Base-by-base conservation (phyloP, 2,329 filamentous ascomycete species). In the Monilinia vaccinii-corymbosi region DNA sequence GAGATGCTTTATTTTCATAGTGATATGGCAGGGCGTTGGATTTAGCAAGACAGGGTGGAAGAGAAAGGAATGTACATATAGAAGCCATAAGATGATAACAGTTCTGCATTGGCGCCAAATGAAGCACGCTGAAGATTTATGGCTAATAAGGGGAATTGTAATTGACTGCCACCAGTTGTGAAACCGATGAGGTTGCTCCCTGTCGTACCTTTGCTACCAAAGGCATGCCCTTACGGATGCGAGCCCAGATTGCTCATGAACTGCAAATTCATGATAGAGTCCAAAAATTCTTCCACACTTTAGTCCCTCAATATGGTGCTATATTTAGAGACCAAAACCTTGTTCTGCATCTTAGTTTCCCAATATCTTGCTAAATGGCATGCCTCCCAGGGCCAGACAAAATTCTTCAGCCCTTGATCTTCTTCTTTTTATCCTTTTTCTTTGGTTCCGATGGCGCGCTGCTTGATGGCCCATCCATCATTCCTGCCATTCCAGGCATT, bases 391-490 rank as follows among this genome's bases (percentile, higher is more conserved):
- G 21, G n/a, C 47, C 14, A 40, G 10, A n/a, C 10, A 21, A n/a
- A 21, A 21, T 3, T 11, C 40, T 32, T 65, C 65, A 66, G 32
- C 62, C 63, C 52, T 66, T 68, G 21, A 65, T 67, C 52, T 67
- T 71, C 60, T 69, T 69, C 59, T 69, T 70, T 52, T 70, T 67
- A 34, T 78, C 78, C 73, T 79, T 79, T 66, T 79, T 77, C 69
- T 79, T 77, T 63, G 73, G 75, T 69, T 74, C 77, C 60, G 50
- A 63, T 51, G 74, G 71, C 7, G 66, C 62, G 7, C 60, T 65
- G 31, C 65, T 69, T 7, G 61, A 68, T 25, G 58, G 58, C 63
- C 68, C 68, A 73, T 72, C 55, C 64, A 77, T 73, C 70, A 67
- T 68, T 49, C 71, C 71, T 4, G 74, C 72, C 67, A 75, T 71